Conservation (phyloP, 192 early-diverging fungal genomes). For the Coemansia sp. region DNA sequence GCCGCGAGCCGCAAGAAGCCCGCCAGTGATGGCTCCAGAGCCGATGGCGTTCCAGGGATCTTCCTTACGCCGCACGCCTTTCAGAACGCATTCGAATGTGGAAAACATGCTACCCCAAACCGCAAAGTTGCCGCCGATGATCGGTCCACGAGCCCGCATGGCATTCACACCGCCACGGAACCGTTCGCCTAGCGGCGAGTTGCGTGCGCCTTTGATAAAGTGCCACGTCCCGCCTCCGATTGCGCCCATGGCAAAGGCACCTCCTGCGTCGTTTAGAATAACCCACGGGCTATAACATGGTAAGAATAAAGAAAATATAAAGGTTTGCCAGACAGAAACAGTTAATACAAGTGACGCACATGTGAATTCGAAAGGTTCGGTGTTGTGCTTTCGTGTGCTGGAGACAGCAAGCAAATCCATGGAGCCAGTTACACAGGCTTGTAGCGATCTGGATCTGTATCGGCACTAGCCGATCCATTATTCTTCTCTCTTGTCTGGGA, state of each 20-base stretch:
- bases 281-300: conserved; percentile 69
- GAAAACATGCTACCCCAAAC: conserved; percentile 99
- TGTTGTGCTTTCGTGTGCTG: background rate
- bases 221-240: conserved; percentile 96
- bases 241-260: conserved; percentile 94
- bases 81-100: conserved; percentile 94
- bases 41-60: conserved; percentile 98
- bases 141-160: conserved; percentile 92
- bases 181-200: conserved; percentile 95
- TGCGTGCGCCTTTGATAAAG: conserved; percentile 97
- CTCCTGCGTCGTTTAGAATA: conserved; percentile 82
- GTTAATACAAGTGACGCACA: background rate
- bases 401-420: background rate
- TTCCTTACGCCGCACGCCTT: conserved; percentile 94
- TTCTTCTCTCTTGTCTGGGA: background rate
- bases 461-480: background rate
- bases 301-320: background rate
- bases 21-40: conserved; percentile 94
- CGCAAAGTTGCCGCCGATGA: conserved; percentile 97
- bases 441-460: background rate
- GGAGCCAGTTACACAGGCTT: background rate
- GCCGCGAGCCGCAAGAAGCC: conserved; percentile 87
- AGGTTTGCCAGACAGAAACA: background rate
- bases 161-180: conserved; percentile 82
- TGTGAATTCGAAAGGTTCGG: background rate